Evolutionary conservation across 1,284 basidiomycete genomes (phyloP).

Genomic region (Malassezia arunalokei): DNA sequence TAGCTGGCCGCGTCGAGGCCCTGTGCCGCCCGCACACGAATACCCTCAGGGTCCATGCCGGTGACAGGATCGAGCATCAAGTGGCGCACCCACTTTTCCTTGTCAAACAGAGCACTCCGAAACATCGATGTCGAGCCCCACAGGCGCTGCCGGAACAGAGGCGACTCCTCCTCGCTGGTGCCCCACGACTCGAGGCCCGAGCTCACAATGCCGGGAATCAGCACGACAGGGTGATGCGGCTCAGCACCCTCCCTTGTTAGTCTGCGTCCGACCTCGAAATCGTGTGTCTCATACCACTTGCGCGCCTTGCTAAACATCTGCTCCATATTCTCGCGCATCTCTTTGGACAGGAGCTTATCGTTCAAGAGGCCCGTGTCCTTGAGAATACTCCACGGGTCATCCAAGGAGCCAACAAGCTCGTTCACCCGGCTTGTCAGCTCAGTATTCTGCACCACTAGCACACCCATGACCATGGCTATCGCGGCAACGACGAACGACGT

Average conservation of each 20-base stretch:
- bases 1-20: conserved; percentile 64
- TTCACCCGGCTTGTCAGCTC: conserved; percentile 19
- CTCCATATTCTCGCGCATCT: conserved; percentile 36
- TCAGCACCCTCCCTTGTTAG: conserved; percentile 22
- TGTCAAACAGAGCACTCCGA: conserved; percentile 71
- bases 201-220: conserved; percentile 41
- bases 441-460: background rate
- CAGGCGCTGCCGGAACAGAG: conserved; percentile 39
- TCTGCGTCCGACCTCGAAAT: conserved; percentile 35
- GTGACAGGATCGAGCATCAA: conserved; percentile 78
- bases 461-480: background rate
- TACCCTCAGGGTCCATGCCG: conserved; percentile 77
- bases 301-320: conserved; percentile 28
- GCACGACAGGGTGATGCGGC: conserved; percentile 40
- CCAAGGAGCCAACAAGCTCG: conserved; percentile 22
- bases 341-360: conserved; percentile 33
- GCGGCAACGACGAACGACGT: background rate
- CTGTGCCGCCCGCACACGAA: conserved; percentile 80
- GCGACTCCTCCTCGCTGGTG: conserved; percentile 22
- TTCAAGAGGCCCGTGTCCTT: conserved; percentile 27
- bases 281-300: conserved; percentile 38
- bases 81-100: conserved; percentile 73
- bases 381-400: conserved; percentile 30
- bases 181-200: conserved; percentile 45
- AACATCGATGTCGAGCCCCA: conserved; percentile 57